phyloP scores from a whole-genome alignment of 257 asterid species.

The Anisodus tanguticus region DNA sequence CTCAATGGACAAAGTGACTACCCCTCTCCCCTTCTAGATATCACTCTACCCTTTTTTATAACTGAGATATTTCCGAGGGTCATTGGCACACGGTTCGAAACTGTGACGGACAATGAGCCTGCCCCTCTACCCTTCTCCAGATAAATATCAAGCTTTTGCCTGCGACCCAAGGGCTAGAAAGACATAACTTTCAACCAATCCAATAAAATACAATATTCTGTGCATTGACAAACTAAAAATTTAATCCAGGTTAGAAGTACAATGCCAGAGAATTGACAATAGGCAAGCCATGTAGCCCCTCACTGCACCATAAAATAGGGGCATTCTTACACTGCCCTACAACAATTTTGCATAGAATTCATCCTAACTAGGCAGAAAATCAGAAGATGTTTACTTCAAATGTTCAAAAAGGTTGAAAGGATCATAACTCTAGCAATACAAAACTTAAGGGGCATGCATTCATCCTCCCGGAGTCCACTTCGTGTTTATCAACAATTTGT shows the following conservation, averaged over 20 bases:
- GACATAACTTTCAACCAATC: not conserved
- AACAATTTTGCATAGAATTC: not conserved
- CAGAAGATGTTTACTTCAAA: not conserved
- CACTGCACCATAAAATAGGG: not conserved
- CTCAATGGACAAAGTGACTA: no score
- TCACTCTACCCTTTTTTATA: no score
- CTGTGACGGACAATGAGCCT: not conserved
- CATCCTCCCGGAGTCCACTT: not conserved
- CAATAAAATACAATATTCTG: not conserved
- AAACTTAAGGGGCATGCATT: not conserved
- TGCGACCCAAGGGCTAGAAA: no score
- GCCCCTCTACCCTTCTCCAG: not conserved
- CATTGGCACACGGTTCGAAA: not conserved
- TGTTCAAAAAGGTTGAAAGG: not conserved
- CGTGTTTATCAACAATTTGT: not conserved
- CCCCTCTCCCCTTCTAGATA: no score
- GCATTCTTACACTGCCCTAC: not conserved
- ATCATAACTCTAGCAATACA: constrained; percentile 10
- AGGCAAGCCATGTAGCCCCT: not conserved
- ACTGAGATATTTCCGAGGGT: no score
- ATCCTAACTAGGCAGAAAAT: not conserved
- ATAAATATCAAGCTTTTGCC: no score
- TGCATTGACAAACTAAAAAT: not conserved
- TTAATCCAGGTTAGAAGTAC: not conserved
- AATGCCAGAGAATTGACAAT: not conserved